These are phyloP conservation scores for Vicia faba DNA, from an alignment of 306 rosid genomes.

Conservation along the genomic window DNA sequence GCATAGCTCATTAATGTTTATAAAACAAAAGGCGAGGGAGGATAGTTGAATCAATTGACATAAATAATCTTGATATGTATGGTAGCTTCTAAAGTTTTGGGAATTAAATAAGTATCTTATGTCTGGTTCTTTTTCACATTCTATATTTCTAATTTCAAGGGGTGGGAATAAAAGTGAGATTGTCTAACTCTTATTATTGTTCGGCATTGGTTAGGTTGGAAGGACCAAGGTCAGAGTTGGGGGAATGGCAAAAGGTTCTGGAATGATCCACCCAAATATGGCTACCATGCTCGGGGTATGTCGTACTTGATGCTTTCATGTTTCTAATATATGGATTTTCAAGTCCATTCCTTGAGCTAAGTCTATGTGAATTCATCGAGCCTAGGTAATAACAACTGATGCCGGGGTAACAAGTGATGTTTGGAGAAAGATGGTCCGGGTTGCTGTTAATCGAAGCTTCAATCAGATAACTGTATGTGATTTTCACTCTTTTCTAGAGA, in stretches of 20 bases:
- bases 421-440: constrained; percentile 89
- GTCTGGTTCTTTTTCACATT: constrained; percentile 16
- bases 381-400: constrained; percentile 89
- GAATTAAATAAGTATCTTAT: constrained; percentile 20
- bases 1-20: constrained; percentile 4
- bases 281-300: constrained; percentile 97
- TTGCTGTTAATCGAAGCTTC: constrained; percentile 89
- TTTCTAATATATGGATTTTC: constrained; percentile 14
- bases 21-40: not conserved
- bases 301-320: constrained; percentile 37
- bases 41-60: constrained; percentile 1
- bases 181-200: constrained; percentile 30
- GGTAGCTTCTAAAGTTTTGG: constrained; percentile 16
- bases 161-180: not conserved
- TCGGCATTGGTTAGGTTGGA: constrained; percentile 64
- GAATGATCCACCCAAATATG: constrained; percentile 99
- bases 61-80: constrained; percentile 13
- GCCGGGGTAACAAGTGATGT: constrained; percentile 71
- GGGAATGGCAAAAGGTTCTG: constrained; percentile 98
- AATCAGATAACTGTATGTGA: constrained; percentile 87
- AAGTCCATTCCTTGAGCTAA: constrained; percentile 33
- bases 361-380: not conserved
- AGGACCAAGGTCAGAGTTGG: constrained; percentile 70
- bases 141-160: constrained; percentile 6
- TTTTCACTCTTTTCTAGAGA: constrained; percentile 24